Base-by-base conservation (phyloP, 129 eudicot species). In the Flaveria brownii region DNA sequence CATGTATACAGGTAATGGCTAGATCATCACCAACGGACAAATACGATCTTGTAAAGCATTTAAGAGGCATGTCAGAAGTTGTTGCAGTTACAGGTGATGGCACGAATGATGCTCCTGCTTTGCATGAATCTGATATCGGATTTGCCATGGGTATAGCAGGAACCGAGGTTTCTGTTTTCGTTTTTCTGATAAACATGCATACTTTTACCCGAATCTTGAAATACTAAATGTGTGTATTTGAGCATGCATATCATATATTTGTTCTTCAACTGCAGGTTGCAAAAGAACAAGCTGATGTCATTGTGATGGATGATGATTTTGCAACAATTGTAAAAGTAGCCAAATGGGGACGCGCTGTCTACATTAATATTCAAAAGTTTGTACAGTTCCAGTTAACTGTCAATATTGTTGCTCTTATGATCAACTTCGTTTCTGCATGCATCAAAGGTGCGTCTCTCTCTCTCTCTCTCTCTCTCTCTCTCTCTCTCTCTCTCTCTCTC, bases 311-410 rank as follows among this genome's bases (percentile, higher is more conserved):
- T 75, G 99, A 95, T 70, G 89, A 95, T 75, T 95, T 95, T 67
- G 66, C 96, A 62, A 95, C 96, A 17, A 95, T 95, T 1, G 97
- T 95, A 26, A 94, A 79, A 66, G 99, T 94, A 39, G 99, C 96
- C 50, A 91, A 86, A 86, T 91, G 97, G 99, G 99, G 99, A 28
- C 96, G 96, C 66, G 86, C 97, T 2, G 97, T 95, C 5, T 95
- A 95, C 81, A 86, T 87, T 50, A 95, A 95, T 82, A 91, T 95
- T 73, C 99, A 95, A 84, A 95, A 95, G 87, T 95, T 95, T 83
- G 97, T 95, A 41, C 99, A 95, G 83, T 95, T 95, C 71, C 99
- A 95, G 85, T 74, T 95, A 51, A 95, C 99, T 9, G 99, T 91
- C 28, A 91, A 91, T 75, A 82, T 95, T 16, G 97, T 95, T 78